These are phyloP conservation scores for Kodamaea neixiangensis DNA, from an alignment of 805 yeast species.

Conservation along the genomic window DNA sequence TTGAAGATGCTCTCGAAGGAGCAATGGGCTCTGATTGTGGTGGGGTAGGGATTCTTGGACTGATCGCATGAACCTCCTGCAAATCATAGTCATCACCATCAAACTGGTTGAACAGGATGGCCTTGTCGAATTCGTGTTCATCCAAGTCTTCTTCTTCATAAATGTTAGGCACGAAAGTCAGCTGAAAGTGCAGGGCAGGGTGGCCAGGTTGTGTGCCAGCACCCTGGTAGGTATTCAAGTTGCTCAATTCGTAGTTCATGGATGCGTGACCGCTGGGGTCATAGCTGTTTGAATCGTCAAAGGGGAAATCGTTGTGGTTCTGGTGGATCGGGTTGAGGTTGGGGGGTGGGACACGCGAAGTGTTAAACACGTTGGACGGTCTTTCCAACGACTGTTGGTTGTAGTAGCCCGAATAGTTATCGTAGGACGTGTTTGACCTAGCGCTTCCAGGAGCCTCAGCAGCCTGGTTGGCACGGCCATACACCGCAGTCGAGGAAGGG, in stretches of 20 bases:
- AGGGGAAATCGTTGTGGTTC: slow-evolving; percentile 16
- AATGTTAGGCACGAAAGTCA: slow-evolving; percentile 46
- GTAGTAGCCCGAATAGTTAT: slow-evolving; percentile 24
- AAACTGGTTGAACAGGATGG: slow-evolving; percentile 39
- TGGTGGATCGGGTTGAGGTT: slow-evolving; percentile 18
- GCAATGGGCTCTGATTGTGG: slow-evolving; percentile 16
- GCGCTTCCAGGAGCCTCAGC: slow-evolving; percentile 11
- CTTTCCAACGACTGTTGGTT: slow-evolving; percentile 20
- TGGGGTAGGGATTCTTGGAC: slow-evolving; percentile 25
- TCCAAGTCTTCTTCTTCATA: slow-evolving; percentile 44
- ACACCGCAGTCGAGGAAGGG: slow-evolving; percentile 27
- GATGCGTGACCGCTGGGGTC: slow-evolving; percentile 11
- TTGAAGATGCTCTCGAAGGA: neutral
- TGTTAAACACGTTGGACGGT: slow-evolving; percentile 30
- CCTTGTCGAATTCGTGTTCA: slow-evolving; percentile 39
- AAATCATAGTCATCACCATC: slow-evolving; percentile 46
- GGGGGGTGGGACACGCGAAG: slow-evolving; percentile 20
- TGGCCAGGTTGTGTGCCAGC: slow-evolving; percentile 22
- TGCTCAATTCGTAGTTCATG: slow-evolving; percentile 15
- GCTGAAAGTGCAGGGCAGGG: slow-evolving; percentile 24
- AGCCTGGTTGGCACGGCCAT: neutral
- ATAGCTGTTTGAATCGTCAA: slow-evolving; percentile 9
- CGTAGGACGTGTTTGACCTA: slow-evolving; percentile 19
- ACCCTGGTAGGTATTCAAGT: slow-evolving; percentile 12
- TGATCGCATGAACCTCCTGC: slow-evolving; percentile 32